phyloP scores from a whole-genome alignment of 495 filamentous ascomycete genomes.

The Talaromyces proteolyticus region DNA sequence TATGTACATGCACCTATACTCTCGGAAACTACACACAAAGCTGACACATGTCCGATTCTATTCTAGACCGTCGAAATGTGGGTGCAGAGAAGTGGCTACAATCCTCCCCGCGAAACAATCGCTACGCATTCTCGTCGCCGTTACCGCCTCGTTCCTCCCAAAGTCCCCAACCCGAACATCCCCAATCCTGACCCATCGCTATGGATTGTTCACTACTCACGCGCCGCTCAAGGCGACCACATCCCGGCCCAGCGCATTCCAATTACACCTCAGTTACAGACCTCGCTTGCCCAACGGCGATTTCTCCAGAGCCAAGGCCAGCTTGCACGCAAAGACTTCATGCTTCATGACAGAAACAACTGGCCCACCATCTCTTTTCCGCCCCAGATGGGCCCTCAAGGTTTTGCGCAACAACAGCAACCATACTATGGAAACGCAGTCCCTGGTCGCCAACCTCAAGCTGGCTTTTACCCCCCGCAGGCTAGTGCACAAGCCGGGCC shows the following conservation, averaged over 20 bases:
- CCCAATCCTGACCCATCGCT: conserved; percentile 70
- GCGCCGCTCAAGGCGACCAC: conserved; percentile 63
- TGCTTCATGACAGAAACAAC: conserved; percentile 78
- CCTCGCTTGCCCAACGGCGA: conserved; percentile 54
- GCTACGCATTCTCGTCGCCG: conserved; percentile 72
- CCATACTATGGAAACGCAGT: conserved; percentile 23
- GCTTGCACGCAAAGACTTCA: conserved; percentile 86
- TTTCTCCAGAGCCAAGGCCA: conserved; percentile 74
- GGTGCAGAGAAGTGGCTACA: conserved; percentile 71
- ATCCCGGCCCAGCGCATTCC: conserved; percentile 61
- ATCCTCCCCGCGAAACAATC: conserved; percentile 56
- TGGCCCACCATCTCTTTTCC: conserved; percentile 85
- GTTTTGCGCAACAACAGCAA: conserved; percentile 26
- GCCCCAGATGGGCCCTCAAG: conserved; percentile 32
- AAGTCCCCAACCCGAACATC: conserved; percentile 50
- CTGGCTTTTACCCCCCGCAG: conserved; percentile 27
- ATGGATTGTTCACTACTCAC: conserved; percentile 92
- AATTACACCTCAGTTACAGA: conserved; percentile 49
- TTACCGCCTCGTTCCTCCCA: conserved; percentile 70
- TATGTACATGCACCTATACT: conserved; percentile 51
- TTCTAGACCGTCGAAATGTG: conserved; percentile 72
- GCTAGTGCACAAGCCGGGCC: conserved; percentile 21
- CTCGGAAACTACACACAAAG: background rate
- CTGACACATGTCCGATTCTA: background rate
- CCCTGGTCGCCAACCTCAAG: conserved; percentile 22